These are phyloP conservation scores for Puccinia horiana DNA, from an alignment of 1,284 basidiomycete species.

Conservation along the genomic window DNA sequence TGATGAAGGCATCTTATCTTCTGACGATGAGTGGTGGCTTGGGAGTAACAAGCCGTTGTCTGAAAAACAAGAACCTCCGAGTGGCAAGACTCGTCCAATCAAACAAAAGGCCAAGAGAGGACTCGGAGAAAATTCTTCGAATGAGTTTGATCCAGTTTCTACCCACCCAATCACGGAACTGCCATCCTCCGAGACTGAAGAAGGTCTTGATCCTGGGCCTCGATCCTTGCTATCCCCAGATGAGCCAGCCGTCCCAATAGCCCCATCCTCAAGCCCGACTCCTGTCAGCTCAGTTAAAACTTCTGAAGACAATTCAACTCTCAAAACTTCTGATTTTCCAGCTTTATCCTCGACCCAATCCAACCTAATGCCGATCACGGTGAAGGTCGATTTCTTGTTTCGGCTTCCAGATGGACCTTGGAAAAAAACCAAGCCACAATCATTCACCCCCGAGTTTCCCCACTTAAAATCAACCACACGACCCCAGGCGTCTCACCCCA, in stretches of 20 bases:
- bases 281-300: neutral
- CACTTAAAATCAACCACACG: neutral
- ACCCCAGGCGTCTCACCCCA: neutral
- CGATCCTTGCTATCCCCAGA: neutral
- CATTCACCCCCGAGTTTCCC: neutral
- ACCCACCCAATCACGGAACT: neutral
- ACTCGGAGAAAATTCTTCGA: neutral
- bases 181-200: neutral
- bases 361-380: neutral
- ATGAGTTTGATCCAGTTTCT: neutral
- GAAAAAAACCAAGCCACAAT: neutral
- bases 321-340: neutral
- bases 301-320: neutral
- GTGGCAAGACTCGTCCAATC: neutral
- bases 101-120: neutral
- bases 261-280: neutral
- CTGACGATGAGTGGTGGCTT: constrained; percentile 19
- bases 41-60: constrained; percentile 1
- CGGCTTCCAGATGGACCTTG: neutral
- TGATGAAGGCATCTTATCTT: constrained; percentile 2
- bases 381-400: neutral
- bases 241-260: neutral
- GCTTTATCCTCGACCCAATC: neutral
- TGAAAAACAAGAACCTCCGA: constrained; percentile 13
- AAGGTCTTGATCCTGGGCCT: neutral